A percentile compares a stretch with the other conserved stretches of the same genome.
phyloP scores from a whole-genome alignment of 2,329 filamentous ascomycete genomes.

The Penicillium griseofulvum region DNA sequence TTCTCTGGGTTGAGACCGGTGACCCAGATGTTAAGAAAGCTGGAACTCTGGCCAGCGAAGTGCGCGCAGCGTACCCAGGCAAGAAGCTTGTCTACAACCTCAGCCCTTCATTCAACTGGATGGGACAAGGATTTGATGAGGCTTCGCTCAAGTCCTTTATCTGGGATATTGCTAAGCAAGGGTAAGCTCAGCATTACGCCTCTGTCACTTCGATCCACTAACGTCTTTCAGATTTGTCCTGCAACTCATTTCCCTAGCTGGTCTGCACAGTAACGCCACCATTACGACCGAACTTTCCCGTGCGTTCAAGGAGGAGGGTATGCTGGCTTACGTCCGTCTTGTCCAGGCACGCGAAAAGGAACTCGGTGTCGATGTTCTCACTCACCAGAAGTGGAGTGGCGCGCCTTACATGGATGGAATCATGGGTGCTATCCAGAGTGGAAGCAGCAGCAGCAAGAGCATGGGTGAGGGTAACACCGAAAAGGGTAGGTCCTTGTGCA shows the following conservation, averaged over 20 bases:
- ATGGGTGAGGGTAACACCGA: slow-evolving; percentile 97
- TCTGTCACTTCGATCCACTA: slow-evolving; percentile 5
- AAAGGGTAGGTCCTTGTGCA: slow-evolving; percentile 35
- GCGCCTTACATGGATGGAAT: slow-evolving; percentile 82
- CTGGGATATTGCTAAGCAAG: slow-evolving; percentile 91
- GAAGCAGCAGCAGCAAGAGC: slow-evolving; percentile 82
- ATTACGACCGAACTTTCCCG: slow-evolving; percentile 72
- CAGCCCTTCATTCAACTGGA: slow-evolving; percentile 97
- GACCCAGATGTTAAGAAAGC: slow-evolving; percentile 80
- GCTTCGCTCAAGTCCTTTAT: slow-evolving; percentile 84
- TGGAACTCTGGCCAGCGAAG: slow-evolving; percentile 69
- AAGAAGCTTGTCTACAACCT: slow-evolving; percentile 97
- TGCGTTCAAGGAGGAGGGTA: slow-evolving; percentile 84
- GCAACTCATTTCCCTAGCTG: slow-evolving; percentile 63
- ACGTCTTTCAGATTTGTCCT: slow-evolving; percentile 53
- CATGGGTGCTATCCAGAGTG: slow-evolving; percentile 83
- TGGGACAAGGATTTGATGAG: slow-evolving; percentile 85
- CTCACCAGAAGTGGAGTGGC: slow-evolving; percentile 80
- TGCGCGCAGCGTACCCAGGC: slow-evolving; percentile 65
- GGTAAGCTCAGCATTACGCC: slow-evolving; percentile 53
- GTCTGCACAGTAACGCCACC: slow-evolving; percentile 62
- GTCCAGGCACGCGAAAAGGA: slow-evolving; percentile 90
- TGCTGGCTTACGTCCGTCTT: slow-evolving; percentile 95
- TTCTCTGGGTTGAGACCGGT: slow-evolving; percentile 95
- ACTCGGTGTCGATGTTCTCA: slow-evolving; percentile 84